Conservation (phyloP, 1,284 basidiomycete species). For the Rhodotorula sp. region DNA sequence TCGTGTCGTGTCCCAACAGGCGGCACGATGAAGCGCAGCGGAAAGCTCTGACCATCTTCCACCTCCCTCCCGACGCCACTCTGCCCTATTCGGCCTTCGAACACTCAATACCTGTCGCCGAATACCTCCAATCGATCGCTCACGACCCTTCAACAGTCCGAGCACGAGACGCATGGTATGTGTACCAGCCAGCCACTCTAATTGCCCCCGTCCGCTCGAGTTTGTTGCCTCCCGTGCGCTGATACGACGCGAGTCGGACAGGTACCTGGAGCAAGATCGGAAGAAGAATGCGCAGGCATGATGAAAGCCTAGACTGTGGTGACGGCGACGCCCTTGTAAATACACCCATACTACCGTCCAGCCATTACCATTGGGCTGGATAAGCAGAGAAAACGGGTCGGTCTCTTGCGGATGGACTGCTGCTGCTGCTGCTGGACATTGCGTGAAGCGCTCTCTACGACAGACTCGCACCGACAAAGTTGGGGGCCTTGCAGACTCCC, state of each 20-base stretch:
- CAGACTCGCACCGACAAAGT: constrained; percentile 77
- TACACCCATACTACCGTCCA: too few relatives aligned
- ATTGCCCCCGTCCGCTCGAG: neutral
- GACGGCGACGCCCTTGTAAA: too few relatives aligned
- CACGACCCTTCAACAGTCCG: constrained; percentile 1
- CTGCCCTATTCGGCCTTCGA: neutral
- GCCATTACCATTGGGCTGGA: too few relatives aligned
- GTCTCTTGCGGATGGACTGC: neutral
- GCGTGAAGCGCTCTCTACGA: constrained; percentile 57
- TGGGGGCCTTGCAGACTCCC: constrained; percentile 76
- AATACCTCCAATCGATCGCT: too few relatives aligned
- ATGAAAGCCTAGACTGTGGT: neutral
- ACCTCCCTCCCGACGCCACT: neutral
- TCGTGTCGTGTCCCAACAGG: neutral
- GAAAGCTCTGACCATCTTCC: neutral
- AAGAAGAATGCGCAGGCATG: neutral
- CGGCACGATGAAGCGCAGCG: neutral
- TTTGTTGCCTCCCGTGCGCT: neutral
- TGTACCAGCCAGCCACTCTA: neutral
- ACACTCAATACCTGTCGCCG: too few relatives aligned
- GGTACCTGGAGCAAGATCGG: neutral
- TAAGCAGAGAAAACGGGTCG: too few relatives aligned
- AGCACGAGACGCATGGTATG: constrained; percentile 19
- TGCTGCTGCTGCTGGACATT: neutral
- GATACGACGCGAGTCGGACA: neutral